phyloP scores from a whole-genome alignment of 352 stramenopile genomes.

The Aphanomyces invadans region DNA sequence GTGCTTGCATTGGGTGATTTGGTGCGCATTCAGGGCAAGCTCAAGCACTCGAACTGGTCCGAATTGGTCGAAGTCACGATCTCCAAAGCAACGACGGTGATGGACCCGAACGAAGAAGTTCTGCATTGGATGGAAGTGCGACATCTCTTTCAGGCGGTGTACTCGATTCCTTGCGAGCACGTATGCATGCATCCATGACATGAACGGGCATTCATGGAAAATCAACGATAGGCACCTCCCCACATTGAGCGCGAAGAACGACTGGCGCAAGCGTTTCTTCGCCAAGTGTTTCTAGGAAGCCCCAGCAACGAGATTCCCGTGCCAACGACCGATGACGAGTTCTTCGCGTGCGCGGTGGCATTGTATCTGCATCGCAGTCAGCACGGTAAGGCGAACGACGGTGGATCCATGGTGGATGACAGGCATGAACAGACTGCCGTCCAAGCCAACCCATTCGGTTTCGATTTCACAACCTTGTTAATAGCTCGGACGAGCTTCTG shows the following conservation, averaged over 20 bases:
- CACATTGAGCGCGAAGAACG: not conserved
- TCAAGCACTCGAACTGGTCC: conserved; percentile 31
- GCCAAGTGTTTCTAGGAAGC: not conserved
- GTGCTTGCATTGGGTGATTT: conserved; percentile 47
- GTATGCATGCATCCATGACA: not conserved
- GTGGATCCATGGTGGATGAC: no score
- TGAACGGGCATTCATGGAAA: no score
- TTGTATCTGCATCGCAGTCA: not conserved
- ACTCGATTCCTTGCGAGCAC: conserved; percentile 23
- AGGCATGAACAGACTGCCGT: no score
- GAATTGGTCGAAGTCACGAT: not conserved
- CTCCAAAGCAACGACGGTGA: conserved; percentile 31
- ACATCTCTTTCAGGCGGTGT: conserved; percentile 39
- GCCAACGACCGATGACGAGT: not conserved
- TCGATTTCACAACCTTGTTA: conserved; percentile 1
- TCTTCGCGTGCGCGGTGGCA: not conserved
- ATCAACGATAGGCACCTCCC: not conserved
- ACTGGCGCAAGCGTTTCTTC: not conserved
- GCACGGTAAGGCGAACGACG: no score
- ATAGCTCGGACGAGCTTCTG: not conserved
- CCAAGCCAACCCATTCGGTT: not conserved
- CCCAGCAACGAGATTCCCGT: not conserved
- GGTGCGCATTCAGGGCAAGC: conserved; percentile 62
- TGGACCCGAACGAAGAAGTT: conserved; percentile 67
- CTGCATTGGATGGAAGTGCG: conserved; percentile 56